Conservation (phyloP, 169 alveolate species). For the Eimeria praecox region DNA sequence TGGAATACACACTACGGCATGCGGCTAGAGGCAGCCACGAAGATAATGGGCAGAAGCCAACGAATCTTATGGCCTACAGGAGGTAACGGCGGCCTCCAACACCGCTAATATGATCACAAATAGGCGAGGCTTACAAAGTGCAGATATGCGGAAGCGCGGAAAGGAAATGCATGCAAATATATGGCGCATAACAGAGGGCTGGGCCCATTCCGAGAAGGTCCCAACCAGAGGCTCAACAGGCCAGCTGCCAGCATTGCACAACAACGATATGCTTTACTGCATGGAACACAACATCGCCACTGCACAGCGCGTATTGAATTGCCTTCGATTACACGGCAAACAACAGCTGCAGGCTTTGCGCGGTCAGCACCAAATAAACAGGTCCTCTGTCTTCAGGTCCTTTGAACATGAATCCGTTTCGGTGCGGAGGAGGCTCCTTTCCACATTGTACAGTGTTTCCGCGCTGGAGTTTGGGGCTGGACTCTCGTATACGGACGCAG, state of each 20-base stretch:
- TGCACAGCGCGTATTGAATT: neutral
- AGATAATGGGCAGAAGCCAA: slow-evolving; percentile 56
- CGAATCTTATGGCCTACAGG: slow-evolving; percentile 42
- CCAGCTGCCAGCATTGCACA: slow-evolving; percentile 62
- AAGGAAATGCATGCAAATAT: neutral
- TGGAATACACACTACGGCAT: slow-evolving; percentile 13
- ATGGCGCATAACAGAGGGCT: slow-evolving; percentile 41
- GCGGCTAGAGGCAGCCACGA: slow-evolving; percentile 26
- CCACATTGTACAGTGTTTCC: slow-evolving; percentile 15
- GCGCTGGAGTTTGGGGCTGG: neutral
- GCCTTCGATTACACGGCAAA: slow-evolving; percentile 36
- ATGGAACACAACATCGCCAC: slow-evolving; percentile 45
- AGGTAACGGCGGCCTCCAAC: slow-evolving; percentile 42
- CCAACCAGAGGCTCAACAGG: slow-evolving; percentile 6
- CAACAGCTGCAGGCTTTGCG: slow-evolving; percentile 31
- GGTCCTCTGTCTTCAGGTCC: slow-evolving; percentile 15
- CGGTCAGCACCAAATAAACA: slow-evolving; percentile 16
- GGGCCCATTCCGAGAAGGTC: neutral
- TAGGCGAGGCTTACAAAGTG: slow-evolving; percentile 11
- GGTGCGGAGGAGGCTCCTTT: neutral
- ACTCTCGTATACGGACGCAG: neutral
- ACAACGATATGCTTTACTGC: neutral
- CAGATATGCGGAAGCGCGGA: slow-evolving; percentile 6
- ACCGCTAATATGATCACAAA: slow-evolving; percentile 12
- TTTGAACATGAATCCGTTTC: neutral